Evolutionary conservation across 2,329 filamentous ascomycete species (phyloP).

Genomic region (Fusarium sp.): DNA sequence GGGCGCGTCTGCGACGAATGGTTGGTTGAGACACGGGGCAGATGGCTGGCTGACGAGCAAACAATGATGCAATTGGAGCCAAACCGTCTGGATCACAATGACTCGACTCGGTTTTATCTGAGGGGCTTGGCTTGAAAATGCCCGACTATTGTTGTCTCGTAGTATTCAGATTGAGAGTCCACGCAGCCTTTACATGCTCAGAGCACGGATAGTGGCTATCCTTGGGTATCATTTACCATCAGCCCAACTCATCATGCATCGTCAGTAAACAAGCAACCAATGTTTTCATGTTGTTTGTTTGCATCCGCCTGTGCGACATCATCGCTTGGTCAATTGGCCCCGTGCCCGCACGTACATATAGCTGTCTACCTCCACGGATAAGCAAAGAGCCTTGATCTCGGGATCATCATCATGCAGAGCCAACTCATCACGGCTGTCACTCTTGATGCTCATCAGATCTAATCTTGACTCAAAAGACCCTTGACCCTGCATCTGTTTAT

Average conservation of each 20-base stretch:
- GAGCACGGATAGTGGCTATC: not conserved
- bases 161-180: too few relatives aligned
- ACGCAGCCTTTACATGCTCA: not conserved
- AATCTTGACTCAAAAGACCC: not conserved
- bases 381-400: not conserved
- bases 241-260: conserved; percentile 35
- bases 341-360: not conserved
- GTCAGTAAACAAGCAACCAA: conserved; percentile 38
- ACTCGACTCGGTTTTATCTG: not conserved
- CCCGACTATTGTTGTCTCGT: not conserved
- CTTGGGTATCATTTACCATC: conserved; percentile 9
- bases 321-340: not conserved
- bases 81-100: not conserved
- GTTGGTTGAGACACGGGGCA: conserved; percentile 15
- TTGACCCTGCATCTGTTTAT: conserved; percentile 5
- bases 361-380: not conserved
- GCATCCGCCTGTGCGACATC: not conserved
- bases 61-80: conserved; percentile 12
- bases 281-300: conserved; percentile 24
- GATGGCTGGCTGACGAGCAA: conserved; percentile 25
- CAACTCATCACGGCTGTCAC: conserved; percentile 5
- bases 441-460: not conserved
- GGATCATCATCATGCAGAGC: conserved; percentile 11
- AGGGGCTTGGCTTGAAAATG: not conserved
- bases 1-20: conserved; percentile 21